A percentile compares a stretch with the other conserved stretches of the same genome.
Evolutionary conservation across 495 filamentous ascomycete genomes (phyloP).

Genomic region (Ramalina peruviana): DNA sequence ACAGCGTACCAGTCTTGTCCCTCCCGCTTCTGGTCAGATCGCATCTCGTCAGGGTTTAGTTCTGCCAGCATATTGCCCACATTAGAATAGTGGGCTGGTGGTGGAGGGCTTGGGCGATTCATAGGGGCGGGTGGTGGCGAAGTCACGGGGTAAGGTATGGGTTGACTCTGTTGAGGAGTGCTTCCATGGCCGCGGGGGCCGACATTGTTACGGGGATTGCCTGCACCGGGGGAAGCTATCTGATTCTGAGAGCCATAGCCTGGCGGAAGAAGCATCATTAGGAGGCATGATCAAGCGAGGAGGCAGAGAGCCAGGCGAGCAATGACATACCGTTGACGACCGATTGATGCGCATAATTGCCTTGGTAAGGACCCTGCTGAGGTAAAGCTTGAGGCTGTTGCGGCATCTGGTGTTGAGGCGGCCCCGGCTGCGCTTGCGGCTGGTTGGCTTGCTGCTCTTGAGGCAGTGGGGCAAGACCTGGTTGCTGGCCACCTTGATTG

Average conservation of each 20-base stretch:
- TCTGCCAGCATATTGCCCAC: constrained; percentile 77
- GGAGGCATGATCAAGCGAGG: neutral
- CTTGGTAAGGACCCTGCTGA: constrained; percentile 42
- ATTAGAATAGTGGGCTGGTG: constrained; percentile 42
- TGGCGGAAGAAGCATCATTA: constrained; percentile 15
- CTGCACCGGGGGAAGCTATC: constrained; percentile 76
- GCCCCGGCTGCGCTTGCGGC: constrained; percentile 37
- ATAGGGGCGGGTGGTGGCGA: constrained; percentile 61
- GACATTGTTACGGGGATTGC: constrained; percentile 41
- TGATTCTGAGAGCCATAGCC: constrained; percentile 60
- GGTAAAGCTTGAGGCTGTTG: constrained; percentile 45
- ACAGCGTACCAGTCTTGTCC: constrained; percentile 77
- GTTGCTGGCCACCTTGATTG: constrained; percentile 68
- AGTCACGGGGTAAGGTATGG: constrained; percentile 68
- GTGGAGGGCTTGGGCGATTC: constrained; percentile 66
- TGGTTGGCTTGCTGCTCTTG: constrained; percentile 50
- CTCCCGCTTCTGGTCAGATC: constrained; percentile 70
- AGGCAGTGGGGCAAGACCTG: constrained; percentile 74
- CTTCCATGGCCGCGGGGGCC: constrained; percentile 38
- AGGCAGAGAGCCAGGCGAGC: constrained; percentile 12
- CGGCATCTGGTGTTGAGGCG: constrained; percentile 42
- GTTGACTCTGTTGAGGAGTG: constrained; percentile 80
- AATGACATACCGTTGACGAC: constrained; percentile 52
- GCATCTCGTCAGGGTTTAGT: constrained; percentile 71
- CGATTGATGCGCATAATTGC: constrained; percentile 49